A percentile compares a stretch with the other conserved stretches of the same genome.
These are phyloP conservation scores for Odontarrhena argentea DNA, from an alignment of 345 rosid species.

Conservation along the genomic window DNA sequence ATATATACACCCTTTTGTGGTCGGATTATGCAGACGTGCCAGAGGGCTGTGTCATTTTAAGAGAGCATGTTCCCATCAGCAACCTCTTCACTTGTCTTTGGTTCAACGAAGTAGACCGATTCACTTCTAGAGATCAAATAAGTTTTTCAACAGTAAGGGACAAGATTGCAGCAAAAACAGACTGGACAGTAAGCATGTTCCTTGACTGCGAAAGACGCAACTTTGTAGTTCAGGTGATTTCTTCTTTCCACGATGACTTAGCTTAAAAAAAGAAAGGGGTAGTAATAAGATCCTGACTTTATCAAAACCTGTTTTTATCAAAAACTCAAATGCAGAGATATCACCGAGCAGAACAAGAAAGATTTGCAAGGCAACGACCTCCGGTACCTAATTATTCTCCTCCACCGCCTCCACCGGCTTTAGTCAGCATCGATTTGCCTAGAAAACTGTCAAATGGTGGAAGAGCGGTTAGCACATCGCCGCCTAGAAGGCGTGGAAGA, in stretches of 20 bases:
- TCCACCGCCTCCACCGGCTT: constrained; percentile 54
- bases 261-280: neutral
- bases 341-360: constrained; percentile 60
- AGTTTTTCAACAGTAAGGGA: constrained; percentile 95
- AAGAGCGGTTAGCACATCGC: constrained; percentile 43
- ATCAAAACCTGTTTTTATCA: constrained; percentile 3
- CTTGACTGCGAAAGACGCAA: constrained; percentile 96
- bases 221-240: constrained; percentile 89
- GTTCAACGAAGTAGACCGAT: constrained; percentile 97
- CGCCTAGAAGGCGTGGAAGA: constrained; percentile 55
- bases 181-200: constrained; percentile 90
- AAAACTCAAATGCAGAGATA: constrained; percentile 60
- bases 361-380: constrained; percentile 46
- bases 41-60: constrained; percentile 94
- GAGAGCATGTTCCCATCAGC: constrained; percentile 93
- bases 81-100: constrained; percentile 95
- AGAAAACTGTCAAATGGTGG: constrained; percentile 45
- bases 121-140: constrained; percentile 96
- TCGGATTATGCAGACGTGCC: constrained; percentile 81
- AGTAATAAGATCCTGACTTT: neutral
- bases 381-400: constrained; percentile 47
- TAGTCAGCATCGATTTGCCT: constrained; percentile 44
- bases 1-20: constrained; percentile 8
- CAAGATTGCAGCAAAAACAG: constrained; percentile 69
- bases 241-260: constrained; percentile 2